Percentiles rank a stretch among this genome's conserved stretches.
Evolutionary conservation across 2,329 filamentous ascomycete genomes (phyloP).

Genomic region (Paracoccidioides lutzii): DNA sequence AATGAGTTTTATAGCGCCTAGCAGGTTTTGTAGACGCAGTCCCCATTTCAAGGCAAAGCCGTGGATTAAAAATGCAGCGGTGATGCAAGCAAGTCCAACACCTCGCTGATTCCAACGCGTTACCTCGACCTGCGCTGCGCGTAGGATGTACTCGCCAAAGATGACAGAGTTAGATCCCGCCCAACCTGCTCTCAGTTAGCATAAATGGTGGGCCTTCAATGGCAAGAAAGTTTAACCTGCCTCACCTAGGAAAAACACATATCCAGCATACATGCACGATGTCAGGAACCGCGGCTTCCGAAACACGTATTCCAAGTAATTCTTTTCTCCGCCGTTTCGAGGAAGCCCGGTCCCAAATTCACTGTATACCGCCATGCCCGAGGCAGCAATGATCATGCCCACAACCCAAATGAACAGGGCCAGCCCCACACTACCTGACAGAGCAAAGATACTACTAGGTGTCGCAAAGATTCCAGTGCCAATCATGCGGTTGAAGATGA

Average conservation of each 20-base stretch:
- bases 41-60: conserved; percentile 53
- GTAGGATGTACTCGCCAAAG: conserved; percentile 57
- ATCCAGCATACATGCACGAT: conserved; percentile 46
- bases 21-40: conserved; percentile 52
- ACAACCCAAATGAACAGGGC: conserved; percentile 49
- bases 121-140: conserved; percentile 50
- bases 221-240: conserved; percentile 13
- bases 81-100: conserved; percentile 54
- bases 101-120: conserved; percentile 55
- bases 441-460: conserved; percentile 50
- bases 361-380: conserved; percentile 47
- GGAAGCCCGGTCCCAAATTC: conserved; percentile 58
- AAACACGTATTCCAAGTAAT: conserved; percentile 57
- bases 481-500: conserved; percentile 43
- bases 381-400: conserved; percentile 47
- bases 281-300: conserved; percentile 48
- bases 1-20: conserved; percentile 53
- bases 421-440: conserved; percentile 52
- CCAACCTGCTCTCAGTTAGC: conserved; percentile 28
- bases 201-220: background rate
- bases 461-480: conserved; percentile 59
- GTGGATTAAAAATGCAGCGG: conserved; percentile 52
- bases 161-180: conserved; percentile 55
- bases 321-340: conserved; percentile 52
- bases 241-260: conserved; percentile 31